Percentiles rank a stretch among this genome's conserved stretches.
These are phyloP conservation scores for Saccharomycopsis vini DNA, from an alignment of 805 yeast species.

Conservation along the genomic window DNA sequence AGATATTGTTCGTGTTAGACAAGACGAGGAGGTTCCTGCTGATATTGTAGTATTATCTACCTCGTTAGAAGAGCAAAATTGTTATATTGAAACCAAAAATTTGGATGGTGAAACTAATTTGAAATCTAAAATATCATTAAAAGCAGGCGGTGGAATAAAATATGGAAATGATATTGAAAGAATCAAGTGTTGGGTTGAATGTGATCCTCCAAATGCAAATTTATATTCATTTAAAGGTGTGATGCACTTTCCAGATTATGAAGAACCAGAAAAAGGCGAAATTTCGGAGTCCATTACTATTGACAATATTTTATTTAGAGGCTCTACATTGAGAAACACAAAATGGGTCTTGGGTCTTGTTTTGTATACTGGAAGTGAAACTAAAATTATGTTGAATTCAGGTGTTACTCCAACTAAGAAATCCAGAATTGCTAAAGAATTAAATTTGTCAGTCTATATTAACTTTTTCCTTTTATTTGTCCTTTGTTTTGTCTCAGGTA, in stretches of 20 bases:
- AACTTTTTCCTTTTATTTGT: slow-evolving; percentile 55
- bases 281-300: slow-evolving; percentile 47
- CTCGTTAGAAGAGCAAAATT: slow-evolving; percentile 60
- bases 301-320: slow-evolving; percentile 61
- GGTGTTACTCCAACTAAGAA: slow-evolving; percentile 72
- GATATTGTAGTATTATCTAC: slow-evolving; percentile 61
- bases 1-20: slow-evolving; percentile 56
- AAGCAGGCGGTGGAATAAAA: slow-evolving; percentile 43
- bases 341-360: slow-evolving; percentile 69
- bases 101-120: slow-evolving; percentile 72
- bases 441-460: slow-evolving; percentile 56
- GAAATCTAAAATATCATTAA: slow-evolving; percentile 47
- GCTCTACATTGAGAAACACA: slow-evolving; percentile 64
- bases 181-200: slow-evolving; percentile 51
- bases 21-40: slow-evolving; percentile 72
- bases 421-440: slow-evolving; percentile 53
- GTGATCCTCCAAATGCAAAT: slow-evolving; percentile 64
- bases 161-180: slow-evolving; percentile 53
- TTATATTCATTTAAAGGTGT: slow-evolving; percentile 63
- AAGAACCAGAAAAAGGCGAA: slow-evolving; percentile 21
- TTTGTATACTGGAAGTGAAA: slow-evolving; percentile 67
- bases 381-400: slow-evolving; percentile 70
- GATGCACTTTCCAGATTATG: slow-evolving; percentile 37
- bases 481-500: slow-evolving; percentile 60
- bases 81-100: slow-evolving; percentile 62